Conservation (phyloP, 2,329 filamentous ascomycete genomes). For the Talaromyces islandicus region DNA sequence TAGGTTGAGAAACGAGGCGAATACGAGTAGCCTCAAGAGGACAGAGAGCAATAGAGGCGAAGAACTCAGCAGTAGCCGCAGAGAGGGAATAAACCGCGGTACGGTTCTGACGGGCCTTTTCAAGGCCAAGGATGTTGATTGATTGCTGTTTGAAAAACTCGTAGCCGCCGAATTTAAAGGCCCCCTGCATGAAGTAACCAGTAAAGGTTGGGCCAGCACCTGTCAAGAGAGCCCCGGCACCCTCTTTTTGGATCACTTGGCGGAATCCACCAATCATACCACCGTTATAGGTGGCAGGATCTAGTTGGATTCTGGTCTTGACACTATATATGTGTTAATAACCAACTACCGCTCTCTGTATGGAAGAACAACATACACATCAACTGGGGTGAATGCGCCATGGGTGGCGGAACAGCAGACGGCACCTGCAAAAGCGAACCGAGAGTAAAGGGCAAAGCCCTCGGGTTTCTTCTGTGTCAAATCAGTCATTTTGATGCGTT, state of each 20-base stretch:
- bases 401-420: conserved; percentile 98
- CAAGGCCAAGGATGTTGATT: conserved; percentile 72
- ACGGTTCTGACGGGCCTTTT: conserved; percentile 70
- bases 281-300: conserved; percentile 80
- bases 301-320: conserved; percentile 93
- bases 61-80: conserved; percentile 56
- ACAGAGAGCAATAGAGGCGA: conserved; percentile 65
- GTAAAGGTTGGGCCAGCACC: conserved; percentile 79
- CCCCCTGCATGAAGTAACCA: conserved; percentile 89
- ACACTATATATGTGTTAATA: conserved; percentile 53
- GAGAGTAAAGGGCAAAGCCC: conserved; percentile 74
- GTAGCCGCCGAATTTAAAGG: conserved; percentile 90
- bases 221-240: conserved; percentile 77
- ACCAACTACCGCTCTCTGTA: not conserved
- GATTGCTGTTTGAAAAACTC: conserved; percentile 93
- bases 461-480: conserved; percentile 44
- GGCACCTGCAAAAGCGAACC: conserved; percentile 94
- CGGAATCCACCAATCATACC: conserved; percentile 80
- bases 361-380: conserved; percentile 71
- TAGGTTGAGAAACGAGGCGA: conserved; percentile 81
- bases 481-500: conserved; percentile 14
- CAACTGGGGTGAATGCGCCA: conserved; percentile 90
- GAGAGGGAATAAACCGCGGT: conserved; percentile 72
- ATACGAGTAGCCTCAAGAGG: conserved; percentile 90
- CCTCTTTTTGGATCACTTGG: conserved; percentile 77